Base-by-base conservation (phyloP, 805 yeast genomes). In the Saitoella complicata region DNA sequence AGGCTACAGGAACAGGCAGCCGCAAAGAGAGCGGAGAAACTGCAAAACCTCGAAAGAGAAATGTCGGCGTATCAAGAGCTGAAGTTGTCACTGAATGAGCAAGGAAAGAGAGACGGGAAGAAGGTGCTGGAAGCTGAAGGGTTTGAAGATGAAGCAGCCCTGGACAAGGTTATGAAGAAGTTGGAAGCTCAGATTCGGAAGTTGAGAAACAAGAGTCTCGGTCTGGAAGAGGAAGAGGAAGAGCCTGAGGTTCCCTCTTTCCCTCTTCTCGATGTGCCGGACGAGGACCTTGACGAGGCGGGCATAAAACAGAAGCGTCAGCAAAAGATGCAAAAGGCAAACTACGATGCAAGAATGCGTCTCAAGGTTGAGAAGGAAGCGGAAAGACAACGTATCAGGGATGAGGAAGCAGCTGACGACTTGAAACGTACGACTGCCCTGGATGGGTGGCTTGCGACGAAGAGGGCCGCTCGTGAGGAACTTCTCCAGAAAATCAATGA, bases 1-100 rank as follows among this genome's bases (percentile, higher is more conserved):
- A 70, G 94, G 51, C 68, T 93, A 49, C 97, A 91, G 62, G 94
- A 84, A 55, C 95, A 86, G 61, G 96, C 96, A 0, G 86, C 80
- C 53, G 80, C 78, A 55, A 79, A 78, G 51, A 67, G 98, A 45
- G 60, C 76, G 7, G 95, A 88, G 57, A 86, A 83, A 55, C 62
- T 84, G 40, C 67, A 75, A 10, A 85, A 85, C 58, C 80, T 82
- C 51, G 86, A 86, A 53, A 76, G 80, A 52, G 95, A 88, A 55
- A 73, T 68, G 50, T 78, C 71, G 40, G 85, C 87, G 58, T 85
- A 78, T 55, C 64, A 73, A 1, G 71, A 72, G 46, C 58, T 83
- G 43, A 61, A 53, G 12, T 48, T 44, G n/a, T 40, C 46, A 61
- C 32, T 65, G 58, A 9, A 39, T 8, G 46, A 44, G 34, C 62